phyloP scores from a whole-genome alignment of 352 stramenopile genomes.

The Thraustochytrium striatum region DNA sequence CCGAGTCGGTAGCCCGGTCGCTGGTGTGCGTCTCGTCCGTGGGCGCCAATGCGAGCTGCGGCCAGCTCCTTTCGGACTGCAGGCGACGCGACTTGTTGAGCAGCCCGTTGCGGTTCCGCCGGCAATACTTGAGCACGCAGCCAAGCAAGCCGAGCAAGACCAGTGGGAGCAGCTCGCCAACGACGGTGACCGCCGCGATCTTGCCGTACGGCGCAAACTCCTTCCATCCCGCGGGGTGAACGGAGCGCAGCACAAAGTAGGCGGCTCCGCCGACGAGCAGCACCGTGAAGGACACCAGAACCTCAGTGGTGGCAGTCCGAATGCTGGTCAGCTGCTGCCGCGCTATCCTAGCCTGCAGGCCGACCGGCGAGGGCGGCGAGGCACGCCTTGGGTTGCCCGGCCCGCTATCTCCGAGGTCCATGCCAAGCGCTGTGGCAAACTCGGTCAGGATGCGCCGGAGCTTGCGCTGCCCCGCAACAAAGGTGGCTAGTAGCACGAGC shows the following conservation, averaged over 20 bases:
- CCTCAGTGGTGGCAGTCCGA: not conserved
- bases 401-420: not conserved
- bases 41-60: no score
- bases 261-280: not conserved
- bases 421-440: no score
- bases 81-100: no score
- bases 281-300: not conserved
- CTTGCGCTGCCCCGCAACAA: not conserved
- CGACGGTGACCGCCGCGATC: not conserved
- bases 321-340: not conserved
- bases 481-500: not conserved
- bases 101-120: no score
- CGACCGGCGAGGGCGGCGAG: no score
- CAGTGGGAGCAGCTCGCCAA: constrained; percentile 2
- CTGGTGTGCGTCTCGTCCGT: no score
- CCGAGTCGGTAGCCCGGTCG: no score
- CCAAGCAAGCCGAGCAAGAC: not conserved
- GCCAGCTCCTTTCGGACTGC: no score
- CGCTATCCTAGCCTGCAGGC: not conserved
- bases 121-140: no score
- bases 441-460: no score
- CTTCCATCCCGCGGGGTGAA: constrained; percentile 31
- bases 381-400: no score
- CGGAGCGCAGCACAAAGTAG: not conserved
- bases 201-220: not conserved